Conservation (phyloP, 1,139 yeast species). For the Hansenula anomala region DNA sequence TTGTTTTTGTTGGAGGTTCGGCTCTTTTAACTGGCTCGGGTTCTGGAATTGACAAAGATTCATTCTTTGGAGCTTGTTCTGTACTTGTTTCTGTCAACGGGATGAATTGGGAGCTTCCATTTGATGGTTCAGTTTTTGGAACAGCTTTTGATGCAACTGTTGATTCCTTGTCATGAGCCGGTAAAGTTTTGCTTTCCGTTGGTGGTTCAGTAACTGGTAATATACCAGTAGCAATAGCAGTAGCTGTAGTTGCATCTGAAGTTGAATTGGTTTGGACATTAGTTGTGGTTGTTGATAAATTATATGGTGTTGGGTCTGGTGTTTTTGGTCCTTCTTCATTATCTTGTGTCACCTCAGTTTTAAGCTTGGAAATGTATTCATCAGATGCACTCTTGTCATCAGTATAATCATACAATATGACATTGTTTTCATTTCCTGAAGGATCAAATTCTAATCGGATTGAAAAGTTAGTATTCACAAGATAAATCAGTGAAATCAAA, state of each 20-base stretch:
- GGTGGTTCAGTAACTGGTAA: neutral
- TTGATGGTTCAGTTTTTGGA: neutral
- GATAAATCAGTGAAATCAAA: neutral
- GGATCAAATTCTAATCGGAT: slow-evolving; percentile 16
- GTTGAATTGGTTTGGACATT: neutral
- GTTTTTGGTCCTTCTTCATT: slow-evolving; percentile 11
- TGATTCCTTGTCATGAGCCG: neutral
- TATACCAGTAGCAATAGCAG: neutral
- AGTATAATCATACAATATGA: slow-evolving; percentile 14
- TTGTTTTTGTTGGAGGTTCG: neutral
- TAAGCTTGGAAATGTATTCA: neutral
- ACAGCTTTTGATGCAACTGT: neutral
- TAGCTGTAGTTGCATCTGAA: neutral
- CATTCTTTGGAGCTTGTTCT: neutral
- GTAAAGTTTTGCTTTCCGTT: too few relatives aligned
- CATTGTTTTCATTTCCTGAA: slow-evolving; percentile 21
- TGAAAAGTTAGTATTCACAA: neutral
- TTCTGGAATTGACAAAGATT: neutral
- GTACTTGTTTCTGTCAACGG: neutral
- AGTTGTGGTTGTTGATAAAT: slow-evolving; percentile 4
- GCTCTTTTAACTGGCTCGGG: neutral
- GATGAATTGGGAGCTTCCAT: neutral
- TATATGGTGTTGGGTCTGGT: slow-evolving; percentile 17
- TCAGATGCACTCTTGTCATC: neutral
- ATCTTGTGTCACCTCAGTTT: slow-evolving; percentile 3